Percentiles rank a stretch among this genome's conserved stretches.
phyloP scores from a whole-genome alignment of 345 rosid genomes.

The Punica granatum region DNA sequence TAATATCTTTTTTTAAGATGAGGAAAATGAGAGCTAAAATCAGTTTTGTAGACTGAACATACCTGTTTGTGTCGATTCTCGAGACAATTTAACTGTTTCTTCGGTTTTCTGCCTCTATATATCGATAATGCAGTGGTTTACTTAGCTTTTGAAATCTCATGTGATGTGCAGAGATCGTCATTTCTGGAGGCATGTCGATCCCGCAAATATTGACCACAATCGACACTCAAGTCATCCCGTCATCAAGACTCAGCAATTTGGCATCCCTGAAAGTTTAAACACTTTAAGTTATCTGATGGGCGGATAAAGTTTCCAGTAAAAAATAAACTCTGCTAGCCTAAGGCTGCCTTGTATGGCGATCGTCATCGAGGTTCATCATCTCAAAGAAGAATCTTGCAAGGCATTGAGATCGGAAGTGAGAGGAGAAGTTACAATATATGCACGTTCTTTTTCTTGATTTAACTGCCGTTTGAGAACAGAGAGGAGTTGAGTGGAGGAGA shows the following conservation, averaged over 20 bases:
- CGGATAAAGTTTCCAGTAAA: not conserved
- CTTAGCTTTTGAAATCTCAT: not conserved
- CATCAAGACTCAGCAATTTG: slow-evolving; percentile 12
- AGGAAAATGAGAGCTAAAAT: too few relatives aligned
- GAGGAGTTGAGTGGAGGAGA: too few relatives aligned
- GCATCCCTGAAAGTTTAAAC: slow-evolving; percentile 5
- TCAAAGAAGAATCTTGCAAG: not conserved
- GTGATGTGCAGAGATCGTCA: slow-evolving; percentile 36
- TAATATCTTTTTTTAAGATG: not conserved
- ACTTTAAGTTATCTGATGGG: not conserved
- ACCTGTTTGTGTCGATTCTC: too few relatives aligned
- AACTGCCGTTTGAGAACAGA: too few relatives aligned
- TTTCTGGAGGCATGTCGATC: slow-evolving; percentile 47
- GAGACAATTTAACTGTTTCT: too few relatives aligned
- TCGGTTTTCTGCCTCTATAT: not conserved
- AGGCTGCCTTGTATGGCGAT: not conserved
- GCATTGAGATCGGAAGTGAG: not conserved
- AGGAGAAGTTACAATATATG: too few relatives aligned
- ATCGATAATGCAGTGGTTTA: not conserved
- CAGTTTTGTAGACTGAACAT: too few relatives aligned
- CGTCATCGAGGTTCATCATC: not conserved
- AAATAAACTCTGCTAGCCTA: not conserved
- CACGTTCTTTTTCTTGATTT: too few relatives aligned
- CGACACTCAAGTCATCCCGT: slow-evolving; percentile 19
- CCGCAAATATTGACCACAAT: slow-evolving; percentile 31